Conservation (phyloP, 2,329 filamentous ascomycete genomes). For the Parascedosporium putredinis region DNA sequence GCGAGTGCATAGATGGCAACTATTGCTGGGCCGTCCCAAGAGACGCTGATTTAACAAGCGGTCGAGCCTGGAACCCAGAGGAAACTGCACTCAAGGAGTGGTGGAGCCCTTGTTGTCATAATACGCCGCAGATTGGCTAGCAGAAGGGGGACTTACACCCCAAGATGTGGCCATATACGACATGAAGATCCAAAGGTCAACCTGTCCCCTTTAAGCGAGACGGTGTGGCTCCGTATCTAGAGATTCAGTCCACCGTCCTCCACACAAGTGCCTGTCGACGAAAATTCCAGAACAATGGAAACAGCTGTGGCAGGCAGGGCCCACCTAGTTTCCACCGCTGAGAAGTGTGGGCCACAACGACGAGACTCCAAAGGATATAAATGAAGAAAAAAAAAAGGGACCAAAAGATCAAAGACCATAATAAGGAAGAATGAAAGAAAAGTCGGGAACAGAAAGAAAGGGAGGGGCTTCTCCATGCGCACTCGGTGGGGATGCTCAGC, state of each 20-base stretch:
- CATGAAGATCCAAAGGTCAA: neutral
- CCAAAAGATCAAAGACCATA: too few relatives aligned
- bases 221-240: constrained; percentile 1
- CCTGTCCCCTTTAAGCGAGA: neutral
- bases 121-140: constrained; percentile 2
- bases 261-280: neutral
- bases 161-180: constrained; percentile 3
- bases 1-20: neutral
- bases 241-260: neutral
- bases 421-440: too few relatives aligned
- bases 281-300: constrained; percentile 3
- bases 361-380: too few relatives aligned
- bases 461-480: neutral
- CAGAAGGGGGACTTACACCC: neutral
- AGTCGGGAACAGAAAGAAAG: too few relatives aligned
- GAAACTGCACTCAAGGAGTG: neutral
- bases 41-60: too few relatives aligned
- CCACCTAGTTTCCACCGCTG: neutral
- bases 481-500: neutral
- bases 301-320: neutral
- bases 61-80: constrained; percentile 4
- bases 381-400: too few relatives aligned
- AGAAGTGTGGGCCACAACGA: too few relatives aligned
- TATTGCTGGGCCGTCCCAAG: constrained; percentile 6
- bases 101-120: constrained; percentile 5